These are phyloP conservation scores for Trebouxia sp. DNA, from an alignment of 139 green algal genomes.

Conservation along the genomic window DNA sequence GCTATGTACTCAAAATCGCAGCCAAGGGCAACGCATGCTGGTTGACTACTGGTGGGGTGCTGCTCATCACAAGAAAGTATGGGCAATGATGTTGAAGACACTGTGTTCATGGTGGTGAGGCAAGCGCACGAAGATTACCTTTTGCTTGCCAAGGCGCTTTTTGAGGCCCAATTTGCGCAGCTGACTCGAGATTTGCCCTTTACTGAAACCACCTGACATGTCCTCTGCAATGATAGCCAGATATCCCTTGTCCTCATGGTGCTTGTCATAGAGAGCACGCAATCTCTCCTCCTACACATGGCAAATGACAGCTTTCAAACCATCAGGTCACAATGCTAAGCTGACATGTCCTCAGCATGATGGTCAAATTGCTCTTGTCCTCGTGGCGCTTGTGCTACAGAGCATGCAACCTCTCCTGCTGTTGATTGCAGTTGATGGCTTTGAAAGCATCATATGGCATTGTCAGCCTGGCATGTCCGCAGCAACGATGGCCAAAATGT, in stretches of 20 bases:
- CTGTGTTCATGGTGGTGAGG: too few species aligned
- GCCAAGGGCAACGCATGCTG: too few species aligned
- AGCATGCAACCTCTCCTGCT: conserved; percentile 33
- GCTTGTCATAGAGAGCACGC: conserved; percentile 30
- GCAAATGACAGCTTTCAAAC: background rate
- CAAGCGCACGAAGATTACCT: too few species aligned
- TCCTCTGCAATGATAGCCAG: conserved; percentile 56
- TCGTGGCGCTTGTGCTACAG: too few species aligned
- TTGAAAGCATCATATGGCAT: background rate
- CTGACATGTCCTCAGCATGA: background rate
- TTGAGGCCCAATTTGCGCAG: conserved; percentile 48
- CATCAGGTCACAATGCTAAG: background rate
- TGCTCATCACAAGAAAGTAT: too few species aligned
- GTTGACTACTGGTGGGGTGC: too few species aligned
- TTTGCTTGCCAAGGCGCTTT: conserved; percentile 30
- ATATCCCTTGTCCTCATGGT: conserved; percentile 41
- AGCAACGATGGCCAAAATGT: too few species aligned
- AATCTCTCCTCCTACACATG: conserved; percentile 35
- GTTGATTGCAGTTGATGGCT: background rate
- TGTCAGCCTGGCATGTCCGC: background rate
- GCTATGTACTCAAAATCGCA: too few species aligned
- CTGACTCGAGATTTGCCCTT: conserved; percentile 42
- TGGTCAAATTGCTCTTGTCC: too few species aligned
- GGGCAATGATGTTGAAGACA: too few species aligned
- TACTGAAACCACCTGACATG: conserved; percentile 48